These are phyloP conservation scores for Bimuria novae-zelandiae DNA, from an alignment of 2,329 filamentous ascomycete species.

Conservation along the genomic window DNA sequence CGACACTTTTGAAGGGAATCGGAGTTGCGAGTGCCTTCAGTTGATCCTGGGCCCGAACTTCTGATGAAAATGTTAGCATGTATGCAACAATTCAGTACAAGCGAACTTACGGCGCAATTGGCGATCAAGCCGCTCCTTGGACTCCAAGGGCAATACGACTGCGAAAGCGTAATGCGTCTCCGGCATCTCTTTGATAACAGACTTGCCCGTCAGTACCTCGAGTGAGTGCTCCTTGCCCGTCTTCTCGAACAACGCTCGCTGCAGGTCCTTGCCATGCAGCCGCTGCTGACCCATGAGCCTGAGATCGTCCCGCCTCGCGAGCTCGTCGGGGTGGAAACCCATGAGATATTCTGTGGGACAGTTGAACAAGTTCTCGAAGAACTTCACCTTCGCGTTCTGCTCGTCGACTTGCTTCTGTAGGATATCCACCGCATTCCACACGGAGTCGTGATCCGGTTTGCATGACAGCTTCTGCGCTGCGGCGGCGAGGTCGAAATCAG, in stretches of 20 bases:
- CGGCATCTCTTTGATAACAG: neutral
- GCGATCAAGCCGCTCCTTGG: neutral
- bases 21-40: no score
- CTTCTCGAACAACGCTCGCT: neutral
- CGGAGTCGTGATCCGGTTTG: neutral
- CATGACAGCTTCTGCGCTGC: neutral
- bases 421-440: neutral
- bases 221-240: neutral
- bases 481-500: neutral
- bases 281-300: neutral
- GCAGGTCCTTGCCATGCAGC: neutral
- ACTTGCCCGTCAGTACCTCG: neutral
- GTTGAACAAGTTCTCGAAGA: conserved; percentile 3
- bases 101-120: neutral
- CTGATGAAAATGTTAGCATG: neutral
- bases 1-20: no score
- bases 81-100: neutral
- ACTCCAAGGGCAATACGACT: neutral
- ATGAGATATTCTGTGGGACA: conserved; percentile 1
- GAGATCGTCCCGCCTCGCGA: neutral
- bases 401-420: neutral
- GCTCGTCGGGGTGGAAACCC: neutral
- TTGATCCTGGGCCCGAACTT: no score
- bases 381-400: neutral
- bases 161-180: neutral